Conservation (phyloP, 441 rosid species). For the Rhodomyrtus psidioides region DNA sequence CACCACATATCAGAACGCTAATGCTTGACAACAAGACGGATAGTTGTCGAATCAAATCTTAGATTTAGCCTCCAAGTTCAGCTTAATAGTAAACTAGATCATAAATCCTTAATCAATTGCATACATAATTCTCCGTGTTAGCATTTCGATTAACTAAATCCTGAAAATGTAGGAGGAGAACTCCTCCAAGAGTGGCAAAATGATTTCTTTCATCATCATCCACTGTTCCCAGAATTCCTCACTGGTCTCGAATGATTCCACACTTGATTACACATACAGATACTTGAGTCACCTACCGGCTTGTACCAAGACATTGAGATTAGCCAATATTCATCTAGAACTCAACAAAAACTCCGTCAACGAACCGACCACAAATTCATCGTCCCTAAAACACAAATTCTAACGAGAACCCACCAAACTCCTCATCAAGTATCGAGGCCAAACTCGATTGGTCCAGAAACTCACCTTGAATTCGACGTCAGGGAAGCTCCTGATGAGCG, state of each 20-base stretch:
- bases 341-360: neutral
- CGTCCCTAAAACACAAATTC: neutral
- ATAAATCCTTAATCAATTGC: neutral
- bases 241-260: neutral
- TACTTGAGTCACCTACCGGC: neutral
- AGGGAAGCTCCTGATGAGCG: conserved; percentile 43
- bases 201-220: neutral
- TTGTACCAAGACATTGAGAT: neutral
- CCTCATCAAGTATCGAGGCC: neutral
- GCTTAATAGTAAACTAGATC: neutral
- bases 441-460: neutral
- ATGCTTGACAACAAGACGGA: neutral
- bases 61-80: neutral
- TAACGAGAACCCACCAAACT: neutral
- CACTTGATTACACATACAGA: neutral
- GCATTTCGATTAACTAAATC: neutral
- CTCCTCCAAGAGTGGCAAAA: neutral
- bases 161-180: neutral
- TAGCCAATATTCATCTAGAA: neutral
- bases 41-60: neutral
- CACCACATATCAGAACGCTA: neutral
- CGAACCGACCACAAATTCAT: neutral
- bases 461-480: conserved; percentile 55
- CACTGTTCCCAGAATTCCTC: neutral
- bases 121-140: neutral